Evolutionary conservation across 805 yeast species (phyloP), one percentile per base, ranked within the genome.

Genomic region (Yarrowia alimentaria): DNA sequence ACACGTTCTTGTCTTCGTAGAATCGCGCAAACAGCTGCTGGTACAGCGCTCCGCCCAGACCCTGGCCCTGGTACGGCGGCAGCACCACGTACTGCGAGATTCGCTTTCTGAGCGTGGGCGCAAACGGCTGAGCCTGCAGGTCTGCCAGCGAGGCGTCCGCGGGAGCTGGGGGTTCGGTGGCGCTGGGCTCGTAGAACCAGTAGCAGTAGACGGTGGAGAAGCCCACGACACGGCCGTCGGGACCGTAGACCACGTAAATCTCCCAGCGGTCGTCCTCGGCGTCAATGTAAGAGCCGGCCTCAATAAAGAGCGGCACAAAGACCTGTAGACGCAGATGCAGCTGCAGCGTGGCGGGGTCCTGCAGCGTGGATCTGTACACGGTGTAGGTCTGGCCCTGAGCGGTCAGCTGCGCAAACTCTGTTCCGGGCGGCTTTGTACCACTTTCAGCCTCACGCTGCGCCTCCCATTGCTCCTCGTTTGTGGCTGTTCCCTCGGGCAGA

Each of bases 221-320:
- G 0, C 97, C 98, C 28, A 80, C 77, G 50, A 90, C 76, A 22
- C 54, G 78, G 64, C 19, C 70, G 61, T 68, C 65, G 16, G 69
- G 61, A 45, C 68, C 64, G 59, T 69, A 74, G 6, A 84, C 56
- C 28, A 83, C 70, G 62, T 78, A 90, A 2, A 89, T 63, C 40
- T 85, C 88, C 99, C 99, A 93, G 13, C 76, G 72, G 7, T 75
- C 73, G 65, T 93, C 99, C 0, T 65, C 65, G 30, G 75, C 73
- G 61, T 90, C 96, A 52, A 93, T 88, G 60, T 79, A 86, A 1
- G 94, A 80, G 1, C 96, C 98, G 0, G 96, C 98, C 64, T 93
- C 99, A 58, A 93, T 91, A 68, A 83, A 89, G 9, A 93, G 70
- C 20, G 91, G 68, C 12, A 86, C 85, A 58, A 93, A 78, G 1